Conservation (phyloP, 768 basidiomycete species). For the Chiua virens region DNA sequence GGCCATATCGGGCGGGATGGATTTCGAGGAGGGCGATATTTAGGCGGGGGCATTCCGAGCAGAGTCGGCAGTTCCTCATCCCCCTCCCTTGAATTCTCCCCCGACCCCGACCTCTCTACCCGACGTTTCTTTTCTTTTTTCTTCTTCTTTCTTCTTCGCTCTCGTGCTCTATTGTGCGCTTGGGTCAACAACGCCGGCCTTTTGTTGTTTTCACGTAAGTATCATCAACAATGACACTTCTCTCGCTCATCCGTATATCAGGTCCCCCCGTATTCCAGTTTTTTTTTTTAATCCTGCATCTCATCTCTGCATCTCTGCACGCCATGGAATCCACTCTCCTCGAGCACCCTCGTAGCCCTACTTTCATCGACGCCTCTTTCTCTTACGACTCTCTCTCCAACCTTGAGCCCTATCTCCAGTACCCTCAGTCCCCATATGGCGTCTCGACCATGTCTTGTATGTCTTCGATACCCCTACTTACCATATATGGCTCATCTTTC, state of each 20-base stretch:
- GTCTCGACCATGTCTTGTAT: constrained; percentile 60
- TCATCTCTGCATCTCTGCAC: constrained; percentile 37
- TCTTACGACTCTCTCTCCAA: constrained; percentile 46
- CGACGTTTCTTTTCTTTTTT: constrained; percentile 38
- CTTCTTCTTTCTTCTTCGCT: constrained; percentile 22
- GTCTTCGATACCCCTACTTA: constrained; percentile 25
- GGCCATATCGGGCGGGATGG: constrained; percentile 15
- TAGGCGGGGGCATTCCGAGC: constrained; percentile 32
- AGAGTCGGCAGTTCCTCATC: constrained; percentile 29
- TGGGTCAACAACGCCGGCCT: constrained; percentile 30
- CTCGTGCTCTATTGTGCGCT: constrained; percentile 37
- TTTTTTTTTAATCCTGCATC: constrained; percentile 32
- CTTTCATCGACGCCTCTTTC: constrained; percentile 50
- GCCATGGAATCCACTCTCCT: constrained; percentile 51
- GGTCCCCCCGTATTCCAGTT: constrained; percentile 35
- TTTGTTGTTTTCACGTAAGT: constrained; percentile 37
- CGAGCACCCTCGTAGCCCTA: constrained; percentile 51
- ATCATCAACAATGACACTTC: not conserved
- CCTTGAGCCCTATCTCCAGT: constrained; percentile 63
- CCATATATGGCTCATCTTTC: constrained; percentile 10
- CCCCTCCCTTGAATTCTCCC: constrained; percentile 17
- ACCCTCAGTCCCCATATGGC: constrained; percentile 64
- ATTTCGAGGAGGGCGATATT: constrained; percentile 23
- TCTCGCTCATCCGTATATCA: constrained; percentile 11
- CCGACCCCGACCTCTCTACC: constrained; percentile 36